These are phyloP conservation scores for Persicaria maculosa DNA, from an alignment of 148 eudicot species.

Conservation along the genomic window DNA sequence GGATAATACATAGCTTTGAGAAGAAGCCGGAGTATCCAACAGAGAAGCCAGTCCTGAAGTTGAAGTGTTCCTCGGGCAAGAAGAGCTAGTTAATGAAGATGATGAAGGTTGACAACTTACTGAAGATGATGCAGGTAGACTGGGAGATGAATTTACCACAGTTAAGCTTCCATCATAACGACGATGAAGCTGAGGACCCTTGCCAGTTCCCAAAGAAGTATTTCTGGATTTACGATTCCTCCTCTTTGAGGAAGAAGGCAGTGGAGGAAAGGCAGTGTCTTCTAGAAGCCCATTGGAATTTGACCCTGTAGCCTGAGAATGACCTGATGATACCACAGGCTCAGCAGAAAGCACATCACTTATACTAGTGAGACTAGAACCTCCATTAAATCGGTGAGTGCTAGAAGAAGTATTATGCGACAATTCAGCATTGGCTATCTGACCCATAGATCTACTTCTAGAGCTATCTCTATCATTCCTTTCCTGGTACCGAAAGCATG, in stretches of 20 bases:
- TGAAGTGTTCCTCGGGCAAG: slow-evolving; percentile 22
- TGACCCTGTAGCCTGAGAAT: slow-evolving; percentile 27
- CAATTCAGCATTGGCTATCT: slow-evolving; percentile 31
- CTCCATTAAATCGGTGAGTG: neutral
- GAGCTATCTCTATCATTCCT: slow-evolving; percentile 20
- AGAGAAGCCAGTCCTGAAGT: slow-evolving; percentile 25
- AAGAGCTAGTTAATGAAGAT: slow-evolving; percentile 21
- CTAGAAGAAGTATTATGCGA: slow-evolving; percentile 21
- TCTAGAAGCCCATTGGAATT: slow-evolving; percentile 30
- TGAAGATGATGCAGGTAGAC: slow-evolving; percentile 4
- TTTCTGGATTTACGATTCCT: slow-evolving; percentile 41
- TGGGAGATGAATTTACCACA: slow-evolving; percentile 19
- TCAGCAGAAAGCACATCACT: slow-evolving; percentile 18
- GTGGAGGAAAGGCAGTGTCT: slow-evolving; percentile 71
- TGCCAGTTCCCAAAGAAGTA: slow-evolving; percentile 27
- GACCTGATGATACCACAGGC: slow-evolving; percentile 42
- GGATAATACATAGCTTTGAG: slow-evolving; percentile 16
- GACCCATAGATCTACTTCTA: slow-evolving; percentile 38
- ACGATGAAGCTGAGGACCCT: slow-evolving; percentile 38
- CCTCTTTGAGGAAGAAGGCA: slow-evolving; percentile 35
- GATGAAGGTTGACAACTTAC: slow-evolving; percentile 18
- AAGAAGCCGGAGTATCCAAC: slow-evolving; percentile 23
- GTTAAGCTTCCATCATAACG: slow-evolving; percentile 21
- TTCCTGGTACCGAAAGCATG: slow-evolving; percentile 47
- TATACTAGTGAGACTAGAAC: neutral